These are phyloP conservation scores for Yarrowia sp. DNA, from an alignment of 805 yeast species.

Conservation along the genomic window DNA sequence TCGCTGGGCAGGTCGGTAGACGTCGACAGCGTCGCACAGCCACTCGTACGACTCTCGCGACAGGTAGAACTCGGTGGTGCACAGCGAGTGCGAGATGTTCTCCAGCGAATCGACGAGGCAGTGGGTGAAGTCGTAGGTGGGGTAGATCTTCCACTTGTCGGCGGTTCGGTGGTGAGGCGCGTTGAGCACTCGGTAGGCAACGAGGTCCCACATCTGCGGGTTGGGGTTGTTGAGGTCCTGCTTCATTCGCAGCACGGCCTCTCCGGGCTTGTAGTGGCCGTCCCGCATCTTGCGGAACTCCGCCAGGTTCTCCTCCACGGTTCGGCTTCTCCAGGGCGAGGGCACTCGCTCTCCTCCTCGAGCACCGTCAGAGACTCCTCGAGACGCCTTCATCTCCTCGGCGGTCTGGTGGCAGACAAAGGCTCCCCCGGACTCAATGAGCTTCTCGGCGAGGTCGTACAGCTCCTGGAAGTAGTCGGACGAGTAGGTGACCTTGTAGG, in stretches of 20 bases:
- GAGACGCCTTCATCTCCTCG: slow-evolving; percentile 82
- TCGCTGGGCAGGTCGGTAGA: slow-evolving; percentile 97
- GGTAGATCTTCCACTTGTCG: slow-evolving; percentile 94
- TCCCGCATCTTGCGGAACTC: slow-evolving; percentile 91
- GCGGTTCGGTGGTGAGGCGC: slow-evolving; percentile 97
- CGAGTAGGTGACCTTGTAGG: slow-evolving; percentile 93
- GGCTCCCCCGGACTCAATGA: slow-evolving; percentile 69
- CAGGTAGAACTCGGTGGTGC: slow-evolving; percentile 91
- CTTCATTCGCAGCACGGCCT: slow-evolving; percentile 95
- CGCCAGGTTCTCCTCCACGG: slow-evolving; percentile 67
- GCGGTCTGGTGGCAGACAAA: slow-evolving; percentile 93
- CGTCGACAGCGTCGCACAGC: slow-evolving; percentile 93
- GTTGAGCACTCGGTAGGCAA: slow-evolving; percentile 91
- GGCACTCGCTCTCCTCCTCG: slow-evolving; percentile 90
- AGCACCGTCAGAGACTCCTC: slow-evolving; percentile 92
- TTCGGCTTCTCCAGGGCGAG: slow-evolving; percentile 69
- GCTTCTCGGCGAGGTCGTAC: slow-evolving; percentile 81
- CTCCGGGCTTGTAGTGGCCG: slow-evolving; percentile 84
- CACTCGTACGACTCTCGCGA: slow-evolving; percentile 97
- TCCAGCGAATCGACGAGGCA: slow-evolving; percentile 98
- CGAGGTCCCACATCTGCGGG: slow-evolving; percentile 99
- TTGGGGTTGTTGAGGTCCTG: slow-evolving; percentile 86
- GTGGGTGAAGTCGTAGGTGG: slow-evolving; percentile 98
- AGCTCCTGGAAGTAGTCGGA: slow-evolving; percentile 91
- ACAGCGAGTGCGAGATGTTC: slow-evolving; percentile 90